These are phyloP conservation scores for Cytospora piceicola DNA, from an alignment of 2,329 filamentous ascomycete genomes.

Conservation along the genomic window DNA sequence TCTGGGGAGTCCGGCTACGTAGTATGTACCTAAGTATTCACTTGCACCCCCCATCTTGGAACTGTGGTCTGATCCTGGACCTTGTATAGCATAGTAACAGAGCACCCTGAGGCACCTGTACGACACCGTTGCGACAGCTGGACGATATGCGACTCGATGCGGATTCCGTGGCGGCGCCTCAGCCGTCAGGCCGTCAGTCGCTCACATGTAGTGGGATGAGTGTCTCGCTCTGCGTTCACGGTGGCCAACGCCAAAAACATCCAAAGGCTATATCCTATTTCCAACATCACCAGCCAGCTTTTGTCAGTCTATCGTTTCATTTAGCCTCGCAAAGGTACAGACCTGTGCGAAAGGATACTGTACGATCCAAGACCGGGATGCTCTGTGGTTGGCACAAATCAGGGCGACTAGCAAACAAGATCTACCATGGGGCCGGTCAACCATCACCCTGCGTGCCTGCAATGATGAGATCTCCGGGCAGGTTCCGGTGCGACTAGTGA, in stretches of 20 bases:
- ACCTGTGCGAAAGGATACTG: slow-evolving; percentile 1
- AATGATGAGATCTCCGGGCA: neutral
- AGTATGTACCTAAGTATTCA: neutral
- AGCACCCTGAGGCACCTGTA: slow-evolving; percentile 7
- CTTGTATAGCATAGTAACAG: slow-evolving; percentile 1
- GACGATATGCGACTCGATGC: slow-evolving; percentile 36
- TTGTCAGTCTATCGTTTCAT: neutral
- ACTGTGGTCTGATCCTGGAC: slow-evolving; percentile 11
- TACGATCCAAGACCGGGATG: neutral
- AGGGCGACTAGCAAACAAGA: neutral
- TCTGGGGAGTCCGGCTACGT: neutral
- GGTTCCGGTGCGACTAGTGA: neutral
- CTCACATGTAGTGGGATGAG: slow-evolving; percentile 30
- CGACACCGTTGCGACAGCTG: slow-evolving; percentile 29
- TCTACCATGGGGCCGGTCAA: neutral
- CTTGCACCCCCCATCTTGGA: neutral
- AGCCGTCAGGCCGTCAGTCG: slow-evolving; percentile 34
- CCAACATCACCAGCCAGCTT: neutral
- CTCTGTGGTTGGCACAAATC: neutral
- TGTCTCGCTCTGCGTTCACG: slow-evolving; percentile 13
- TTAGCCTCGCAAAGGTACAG: neutral
- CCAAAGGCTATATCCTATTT: neutral
- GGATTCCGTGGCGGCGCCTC: slow-evolving; percentile 38
- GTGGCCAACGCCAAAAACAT: neutral
- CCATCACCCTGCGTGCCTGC: neutral